These are phyloP conservation scores for Trichoderma brevicompactum DNA, from an alignment of 2,329 filamentous ascomycete species.

Conservation along the genomic window DNA sequence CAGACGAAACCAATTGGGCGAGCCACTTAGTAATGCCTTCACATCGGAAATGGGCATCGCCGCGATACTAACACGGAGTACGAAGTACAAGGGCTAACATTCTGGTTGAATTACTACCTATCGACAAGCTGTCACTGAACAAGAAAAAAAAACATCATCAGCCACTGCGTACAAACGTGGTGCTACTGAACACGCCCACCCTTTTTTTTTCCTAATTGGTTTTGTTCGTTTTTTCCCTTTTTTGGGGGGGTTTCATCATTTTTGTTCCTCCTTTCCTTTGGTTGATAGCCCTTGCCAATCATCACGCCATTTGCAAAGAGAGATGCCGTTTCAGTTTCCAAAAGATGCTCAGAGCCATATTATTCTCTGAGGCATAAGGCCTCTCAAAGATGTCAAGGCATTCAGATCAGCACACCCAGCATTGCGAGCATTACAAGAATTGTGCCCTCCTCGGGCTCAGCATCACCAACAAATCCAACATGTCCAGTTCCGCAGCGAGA, in stretches of 20 bases:
- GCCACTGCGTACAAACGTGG: not conserved
- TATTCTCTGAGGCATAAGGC: not conserved
- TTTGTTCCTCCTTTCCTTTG: not conserved
- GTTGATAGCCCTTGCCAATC: not conserved
- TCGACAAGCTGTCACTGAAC: not conserved
- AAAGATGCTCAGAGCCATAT: not conserved
- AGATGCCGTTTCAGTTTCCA: not conserved
- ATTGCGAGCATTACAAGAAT: constrained; percentile 37
- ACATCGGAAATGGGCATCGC: not conserved
- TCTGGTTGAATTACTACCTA: not conserved
- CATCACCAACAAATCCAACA: constrained; percentile 40
- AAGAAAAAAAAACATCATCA: not conserved
- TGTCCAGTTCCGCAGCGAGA: constrained; percentile 37
- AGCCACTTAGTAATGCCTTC: not conserved
- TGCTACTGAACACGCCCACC: no score
- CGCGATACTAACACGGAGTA: not conserved
- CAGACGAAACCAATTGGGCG: not conserved
- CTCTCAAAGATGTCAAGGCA: not conserved
- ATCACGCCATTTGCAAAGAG: not conserved
- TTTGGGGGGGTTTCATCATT: not conserved
- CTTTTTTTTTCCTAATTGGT: no score
- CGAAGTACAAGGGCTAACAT: not conserved
- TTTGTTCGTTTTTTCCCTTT: not conserved
- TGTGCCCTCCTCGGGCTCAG: constrained; percentile 36
- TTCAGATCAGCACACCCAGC: constrained; percentile 33